phyloP scores from a whole-genome alignment of 208 protist genomes.

The Crithidia acanthocephali region DNA sequence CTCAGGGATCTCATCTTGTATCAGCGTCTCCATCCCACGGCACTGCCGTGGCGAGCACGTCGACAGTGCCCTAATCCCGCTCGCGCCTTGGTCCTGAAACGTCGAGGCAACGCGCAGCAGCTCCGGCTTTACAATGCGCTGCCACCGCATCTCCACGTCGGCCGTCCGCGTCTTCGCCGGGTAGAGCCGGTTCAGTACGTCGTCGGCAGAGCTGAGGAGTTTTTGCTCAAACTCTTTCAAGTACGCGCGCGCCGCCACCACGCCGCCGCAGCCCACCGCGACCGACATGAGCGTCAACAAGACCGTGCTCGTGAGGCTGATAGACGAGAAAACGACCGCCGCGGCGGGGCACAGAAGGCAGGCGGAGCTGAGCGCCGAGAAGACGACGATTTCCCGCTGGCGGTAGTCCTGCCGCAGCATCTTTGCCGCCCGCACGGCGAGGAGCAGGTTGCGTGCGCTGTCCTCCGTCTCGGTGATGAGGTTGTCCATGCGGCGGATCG shows the following conservation, averaged over 20 bases:
- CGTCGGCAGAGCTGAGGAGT: conserved; percentile 40
- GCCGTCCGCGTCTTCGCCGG: conserved; percentile 43
- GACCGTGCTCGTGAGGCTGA: conserved; percentile 32
- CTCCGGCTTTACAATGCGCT: conserved; percentile 57
- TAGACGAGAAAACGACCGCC: conserved; percentile 21
- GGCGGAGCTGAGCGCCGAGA: conserved; percentile 16
- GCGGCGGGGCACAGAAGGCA: conserved; percentile 21
- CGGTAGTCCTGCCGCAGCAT: conserved; percentile 51
- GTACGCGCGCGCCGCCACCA: conserved; percentile 18
- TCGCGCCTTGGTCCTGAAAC: conserved; percentile 21
- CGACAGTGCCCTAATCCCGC: conserved; percentile 43
- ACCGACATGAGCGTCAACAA: conserved; percentile 23
- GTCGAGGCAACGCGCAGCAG: conserved; percentile 37
- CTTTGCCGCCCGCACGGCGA: conserved; percentile 54
- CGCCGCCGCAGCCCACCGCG: conserved; percentile 14
- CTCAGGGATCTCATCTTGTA: conserved; percentile 47
- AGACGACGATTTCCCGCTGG: conserved; percentile 32
- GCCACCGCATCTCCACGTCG: conserved; percentile 63
- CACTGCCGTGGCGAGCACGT: conserved; percentile 41
- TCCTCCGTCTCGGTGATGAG: conserved; percentile 79
- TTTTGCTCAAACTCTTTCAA: conserved; percentile 36
- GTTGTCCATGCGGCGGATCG: conserved; percentile 78
- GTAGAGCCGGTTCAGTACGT: conserved; percentile 49
- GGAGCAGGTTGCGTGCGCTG: conserved; percentile 51
- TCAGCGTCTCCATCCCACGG: conserved; percentile 36